These are phyloP conservation scores for Acer negundo DNA, from an alignment of 345 rosid species.

Conservation along the genomic window DNA sequence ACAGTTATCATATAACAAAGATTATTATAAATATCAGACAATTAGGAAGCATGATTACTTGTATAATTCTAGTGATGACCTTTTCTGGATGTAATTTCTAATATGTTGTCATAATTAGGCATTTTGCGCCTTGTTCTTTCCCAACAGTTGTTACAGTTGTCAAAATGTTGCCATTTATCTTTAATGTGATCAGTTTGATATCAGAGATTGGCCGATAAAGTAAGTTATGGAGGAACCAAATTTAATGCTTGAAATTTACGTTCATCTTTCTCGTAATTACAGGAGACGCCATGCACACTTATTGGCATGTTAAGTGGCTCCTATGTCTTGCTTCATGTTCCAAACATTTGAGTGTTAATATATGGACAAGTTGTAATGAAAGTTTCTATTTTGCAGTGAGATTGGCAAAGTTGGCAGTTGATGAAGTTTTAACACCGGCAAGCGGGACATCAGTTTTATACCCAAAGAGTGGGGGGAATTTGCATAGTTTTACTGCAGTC, in stretches of 20 bases:
- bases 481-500: slow-evolving; percentile 92
- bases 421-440: slow-evolving; percentile 70
- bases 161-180: not conserved
- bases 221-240: not conserved
- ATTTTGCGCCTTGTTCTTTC: not conserved
- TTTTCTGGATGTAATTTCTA: not conserved
- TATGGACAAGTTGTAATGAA: not conserved
- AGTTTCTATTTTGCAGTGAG: slow-evolving; percentile 49
- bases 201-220: not conserved
- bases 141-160: not conserved
- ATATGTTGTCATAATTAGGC: not conserved
- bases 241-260: not conserved
- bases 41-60: not conserved
- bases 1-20: not conserved
- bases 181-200: not conserved
- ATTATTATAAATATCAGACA: not conserved
- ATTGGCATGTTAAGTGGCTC: not conserved
- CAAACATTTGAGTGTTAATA: not conserved
- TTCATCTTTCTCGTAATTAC: not conserved
- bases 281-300: no score
- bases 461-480: slow-evolving; percentile 82
- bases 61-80: not conserved
- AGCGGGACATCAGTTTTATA: slow-evolving; percentile 67
- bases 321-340: not conserved
- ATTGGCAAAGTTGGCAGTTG: slow-evolving; percentile 63